Base-by-base conservation (phyloP, 2,329 filamentous ascomycete species). In the Metarhizium robertsii region DNA sequence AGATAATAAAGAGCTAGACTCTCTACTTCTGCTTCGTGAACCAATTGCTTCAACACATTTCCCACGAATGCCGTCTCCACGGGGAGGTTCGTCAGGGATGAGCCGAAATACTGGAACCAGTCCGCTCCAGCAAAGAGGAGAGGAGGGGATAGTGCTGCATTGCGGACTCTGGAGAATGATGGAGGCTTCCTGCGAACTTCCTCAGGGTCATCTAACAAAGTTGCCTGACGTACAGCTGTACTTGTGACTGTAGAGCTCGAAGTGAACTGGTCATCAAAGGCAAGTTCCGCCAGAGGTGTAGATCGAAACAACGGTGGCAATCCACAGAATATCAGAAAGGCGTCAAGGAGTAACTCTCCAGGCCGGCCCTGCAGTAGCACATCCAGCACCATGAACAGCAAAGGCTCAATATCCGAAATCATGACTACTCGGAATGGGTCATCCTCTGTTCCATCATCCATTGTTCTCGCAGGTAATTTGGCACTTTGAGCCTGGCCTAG, bases 401-500 rank as follows among this genome's bases (percentile, higher is more conserved):
- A 76, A 0, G 80, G 76, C 58, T 83, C 73, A 20, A 96, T 75
- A 66, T 97, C 94, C 0, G 84, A 81, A 61, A 85, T 91, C 64
- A 96, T 81, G 49, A 96, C 80, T 3, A 94, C 82, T 40, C 91
- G 81, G 61, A 88, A 95, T 0, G 90, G 88, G 64, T 96, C 92
- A 57, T 92, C 86, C 60, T 90, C 86, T 16, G 79, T 81, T 2
- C 82, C 78, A 30, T 90, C 84, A 66, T 96, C 90, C 58, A 87
- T 75, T 0, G 87, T 87, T 51, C 88, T 81, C 16, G 88, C 88
- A 6, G 91, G 89, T 55, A 84, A 73, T 45, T 73, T 75, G 8
- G 85, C 76, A 46, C 72, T 70, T 14, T 64, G 59, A 1, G 74
- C 73, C 32, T 71, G 73, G 11, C 73, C 68, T n/a, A 68, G 65